These are phyloP conservation scores for Exserohilum turcica DNA, from an alignment of 2,329 filamentous ascomycete genomes.

Conservation along the genomic window DNA sequence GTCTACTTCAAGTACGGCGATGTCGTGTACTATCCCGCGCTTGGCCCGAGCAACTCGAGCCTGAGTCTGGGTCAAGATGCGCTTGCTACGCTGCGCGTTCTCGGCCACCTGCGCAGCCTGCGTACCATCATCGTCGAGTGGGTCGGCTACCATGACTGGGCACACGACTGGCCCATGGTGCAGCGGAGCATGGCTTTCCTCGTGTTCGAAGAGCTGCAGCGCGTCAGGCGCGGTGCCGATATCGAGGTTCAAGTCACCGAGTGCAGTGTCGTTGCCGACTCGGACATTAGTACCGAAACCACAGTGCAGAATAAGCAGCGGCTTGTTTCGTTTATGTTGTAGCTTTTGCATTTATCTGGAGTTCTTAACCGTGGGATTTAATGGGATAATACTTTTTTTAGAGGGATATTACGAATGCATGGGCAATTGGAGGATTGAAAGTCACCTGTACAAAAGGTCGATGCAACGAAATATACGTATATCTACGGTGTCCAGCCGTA, in stretches of 20 bases:
- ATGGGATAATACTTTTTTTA: too few species aligned
- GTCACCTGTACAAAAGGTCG: too few species aligned
- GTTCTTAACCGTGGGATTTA: too few species aligned
- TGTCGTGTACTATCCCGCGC: not conserved
- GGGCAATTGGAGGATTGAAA: too few species aligned
- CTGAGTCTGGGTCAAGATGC: not conserved
- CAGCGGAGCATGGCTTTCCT: not conserved
- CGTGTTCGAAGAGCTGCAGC: not conserved
- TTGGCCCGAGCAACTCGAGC: not conserved
- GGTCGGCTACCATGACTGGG: not conserved
- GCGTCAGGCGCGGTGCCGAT: not conserved
- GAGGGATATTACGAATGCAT: too few species aligned
- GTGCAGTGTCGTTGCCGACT: not conserved
- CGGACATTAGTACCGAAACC: not conserved
- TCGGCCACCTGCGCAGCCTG: not conserved
- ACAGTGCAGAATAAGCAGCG: not conserved
- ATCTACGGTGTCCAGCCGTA: too few species aligned
- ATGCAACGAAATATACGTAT: too few species aligned
- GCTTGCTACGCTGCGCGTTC: not conserved
- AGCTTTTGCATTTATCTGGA: too few species aligned
- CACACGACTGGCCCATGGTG: not conserved
- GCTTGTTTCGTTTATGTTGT: not conserved
- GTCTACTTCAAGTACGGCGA: constrained; percentile 1
- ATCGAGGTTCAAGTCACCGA: not conserved
- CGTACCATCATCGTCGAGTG: constrained; percentile 3